These are phyloP conservation scores for Solanum bulbocastanum DNA, from an alignment of 257 asterid species.

Conservation along the genomic window DNA sequence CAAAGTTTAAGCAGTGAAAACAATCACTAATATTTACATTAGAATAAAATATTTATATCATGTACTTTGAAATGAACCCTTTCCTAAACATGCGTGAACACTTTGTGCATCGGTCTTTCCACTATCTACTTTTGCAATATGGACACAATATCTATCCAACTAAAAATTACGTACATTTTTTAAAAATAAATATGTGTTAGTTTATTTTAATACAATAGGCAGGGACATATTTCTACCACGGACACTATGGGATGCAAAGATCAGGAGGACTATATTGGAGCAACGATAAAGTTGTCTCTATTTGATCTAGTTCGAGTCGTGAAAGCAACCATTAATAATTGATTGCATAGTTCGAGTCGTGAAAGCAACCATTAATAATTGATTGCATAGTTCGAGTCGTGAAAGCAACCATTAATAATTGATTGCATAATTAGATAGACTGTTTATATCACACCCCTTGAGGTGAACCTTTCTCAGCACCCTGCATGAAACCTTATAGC, in stretches of 20 bases:
- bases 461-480: neutral
- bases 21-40: neutral
- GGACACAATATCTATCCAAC: neutral
- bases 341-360: neutral
- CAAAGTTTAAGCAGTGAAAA: neutral
- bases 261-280: constrained; percentile 51
- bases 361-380: neutral
- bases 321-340: neutral
- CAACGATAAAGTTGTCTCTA: too few species aligned
- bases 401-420: neutral
- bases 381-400: neutral
- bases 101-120: neutral
- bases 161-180: neutral
- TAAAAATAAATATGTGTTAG: neutral
- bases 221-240: constrained; percentile 88
- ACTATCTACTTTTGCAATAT: neutral
- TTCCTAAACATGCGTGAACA: too few species aligned
- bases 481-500: neutral
- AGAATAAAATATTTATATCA: neutral
- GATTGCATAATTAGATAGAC: neutral
- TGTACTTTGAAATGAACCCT: neutral
- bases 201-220: constrained; percentile 22
- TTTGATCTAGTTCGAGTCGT: neutral
- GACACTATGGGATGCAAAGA: constrained; percentile 88
- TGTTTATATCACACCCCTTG: neutral